phyloP scores from a whole-genome alignment of 2,329 filamentous ascomycete genomes.

The Xylariaceae sp. region DNA sequence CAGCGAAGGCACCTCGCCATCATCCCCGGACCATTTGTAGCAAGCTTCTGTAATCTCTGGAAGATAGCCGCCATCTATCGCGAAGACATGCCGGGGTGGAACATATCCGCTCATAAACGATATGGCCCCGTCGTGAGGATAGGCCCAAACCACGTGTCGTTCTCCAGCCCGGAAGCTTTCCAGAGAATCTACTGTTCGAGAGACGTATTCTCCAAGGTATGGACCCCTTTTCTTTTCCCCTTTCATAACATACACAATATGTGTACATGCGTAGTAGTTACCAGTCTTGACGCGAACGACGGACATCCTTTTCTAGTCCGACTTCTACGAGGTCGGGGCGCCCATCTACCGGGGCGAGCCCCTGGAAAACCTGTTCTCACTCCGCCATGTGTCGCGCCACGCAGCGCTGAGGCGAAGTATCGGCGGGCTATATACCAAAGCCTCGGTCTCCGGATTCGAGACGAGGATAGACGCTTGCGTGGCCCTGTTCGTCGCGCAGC shows the following conservation, averaged over 20 bases:
- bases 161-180: neutral
- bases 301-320: neutral
- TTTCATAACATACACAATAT: no score
- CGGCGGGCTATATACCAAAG: conserved; percentile 7
- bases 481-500: neutral
- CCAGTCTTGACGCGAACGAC: no score
- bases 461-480: conserved; percentile 8
- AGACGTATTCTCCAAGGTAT: neutral
- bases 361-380: conserved; percentile 6
- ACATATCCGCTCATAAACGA: neutral
- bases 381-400: neutral
- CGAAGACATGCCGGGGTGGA: neutral
- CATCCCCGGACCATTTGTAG: neutral
- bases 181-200: neutral
- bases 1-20: neutral
- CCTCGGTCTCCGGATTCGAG: conserved; percentile 5
- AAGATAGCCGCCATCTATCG: neutral
- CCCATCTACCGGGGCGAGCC: conserved; percentile 1
- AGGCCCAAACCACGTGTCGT: neutral
- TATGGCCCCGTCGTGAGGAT: neutral
- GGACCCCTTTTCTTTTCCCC: no score
- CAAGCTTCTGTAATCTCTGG: neutral
- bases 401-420: conserved; percentile 1
- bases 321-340: conserved; percentile 5
- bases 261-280: no score